Base-by-base conservation (phyloP, 768 basidiomycete species). In the Mycena metata region DNA sequence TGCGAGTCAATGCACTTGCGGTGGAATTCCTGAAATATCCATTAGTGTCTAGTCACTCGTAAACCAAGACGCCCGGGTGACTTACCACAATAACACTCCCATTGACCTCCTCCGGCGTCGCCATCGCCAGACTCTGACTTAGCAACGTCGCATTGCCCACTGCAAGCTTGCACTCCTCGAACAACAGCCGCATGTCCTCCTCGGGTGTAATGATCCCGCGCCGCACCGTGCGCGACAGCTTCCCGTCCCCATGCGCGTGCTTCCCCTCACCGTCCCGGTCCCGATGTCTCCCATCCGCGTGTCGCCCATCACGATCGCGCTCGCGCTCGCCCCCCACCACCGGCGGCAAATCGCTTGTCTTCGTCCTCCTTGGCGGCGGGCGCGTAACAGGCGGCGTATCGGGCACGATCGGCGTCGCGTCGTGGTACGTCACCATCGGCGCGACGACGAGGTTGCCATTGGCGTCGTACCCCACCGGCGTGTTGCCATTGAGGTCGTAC, bases 131-230 rank as follows among this genome's bases (percentile, higher is more conserved):
- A 1, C 93, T 87, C 74, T 96, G 89, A 17, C 86, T 85, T 16
- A 97, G 82, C 11, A 96, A 73, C 47, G 83, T 81, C 0, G 96
- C 95, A 73, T 95, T 95, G n/a, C 92, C 92, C 62, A 86, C 86
- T 3, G 91, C 95, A 43, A 95, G 89, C 67, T 88, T 90, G 78
- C 95, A 95, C 77, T 98, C 96, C 71, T 95, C 89, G 72, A 94
- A 89, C 55, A 98, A 79, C 17, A 93, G 85, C 15, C 91, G 84
- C 56, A 96, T 93, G 73, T 98, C 94, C 72, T 97, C 95, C 45
- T 96, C 94, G 21, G 81, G 87, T 0, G 95, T 90, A 41, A 96
- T 88, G 50, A 89, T 79, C 43, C 41, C 42, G 35, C 65, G 74
- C 73, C 71, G 46, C 69, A 72, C 73, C 51, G 66, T 60, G 17